Base-by-base conservation (phyloP, 495 filamentous ascomycete genomes). In the Penicillium chermesinum region DNA sequence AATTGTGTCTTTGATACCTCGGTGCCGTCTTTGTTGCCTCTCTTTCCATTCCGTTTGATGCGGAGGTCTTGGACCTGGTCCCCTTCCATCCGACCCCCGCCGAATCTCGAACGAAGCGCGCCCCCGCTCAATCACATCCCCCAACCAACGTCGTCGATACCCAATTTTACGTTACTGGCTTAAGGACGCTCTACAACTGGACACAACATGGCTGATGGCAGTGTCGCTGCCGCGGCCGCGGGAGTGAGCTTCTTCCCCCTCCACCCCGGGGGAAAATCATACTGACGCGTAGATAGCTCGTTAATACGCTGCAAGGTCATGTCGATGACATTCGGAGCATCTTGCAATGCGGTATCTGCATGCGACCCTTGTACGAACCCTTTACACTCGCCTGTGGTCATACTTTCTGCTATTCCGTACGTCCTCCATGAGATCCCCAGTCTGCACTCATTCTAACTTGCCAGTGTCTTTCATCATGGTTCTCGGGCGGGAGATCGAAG, bases 301-400 rank as follows among this genome's bases (percentile, higher is more conserved):
- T 70, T 20, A 60, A 74, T 48, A 77, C 69, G 3, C 58, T 79
- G 14, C 73, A 79, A 53, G 67, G 66, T 2, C 74, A 76, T 54
- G 58, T 79, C 10, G 71, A 77, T 46, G 73, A 75, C 47, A 63
- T 79, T 38, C 66, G 76, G 33, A 55, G 47, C 17, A 58, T 77
- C 10, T 43, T 85, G 53, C 81, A 79, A 41, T 88, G 85, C 63
- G 81, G 83, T 42, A 83, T 88, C 42, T 88, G 85, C 52, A 76
- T 83, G 32, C 73, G 80, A 16, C 75, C 84, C 22, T 69, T 88
- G 10, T 88, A 85, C 66, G 85, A 88, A 54, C 85, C 85, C 7
- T 88, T 83, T 62, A 84, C 76, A 15, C 76, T 86, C 34, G 75
- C 78, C 34, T 88, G 85, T 54, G 85, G 85, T 1, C 85, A 88